Evolutionary conservation across 75 land plant genomes (phyloP).

Genomic region (Pinus albicaulis): DNA sequence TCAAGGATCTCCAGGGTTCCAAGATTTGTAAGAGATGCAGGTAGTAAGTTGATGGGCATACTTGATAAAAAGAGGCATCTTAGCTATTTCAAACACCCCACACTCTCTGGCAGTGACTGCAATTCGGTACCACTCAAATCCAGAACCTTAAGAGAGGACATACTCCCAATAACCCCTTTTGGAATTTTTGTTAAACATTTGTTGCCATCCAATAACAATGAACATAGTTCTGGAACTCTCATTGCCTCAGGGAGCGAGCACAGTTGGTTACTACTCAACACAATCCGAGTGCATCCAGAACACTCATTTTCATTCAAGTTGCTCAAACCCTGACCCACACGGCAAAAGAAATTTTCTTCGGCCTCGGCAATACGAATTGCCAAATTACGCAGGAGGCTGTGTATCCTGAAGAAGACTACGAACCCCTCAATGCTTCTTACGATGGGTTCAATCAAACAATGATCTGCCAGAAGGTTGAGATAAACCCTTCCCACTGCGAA

Average conservation of each 20-base stretch:
- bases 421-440: neutral
- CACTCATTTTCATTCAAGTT: neutral
- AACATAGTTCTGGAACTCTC: neutral
- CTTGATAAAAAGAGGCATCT: neutral
- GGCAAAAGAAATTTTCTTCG: neutral
- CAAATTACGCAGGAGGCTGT: slow-evolving; percentile 9
- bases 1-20: neutral
- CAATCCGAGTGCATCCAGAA: neutral
- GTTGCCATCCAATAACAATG: neutral
- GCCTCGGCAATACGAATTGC: slow-evolving; percentile 5
- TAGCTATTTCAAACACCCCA: neutral
- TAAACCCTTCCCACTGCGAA: neutral
- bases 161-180: neutral
- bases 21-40: neutral
- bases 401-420: neutral
- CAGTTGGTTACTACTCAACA: neutral
- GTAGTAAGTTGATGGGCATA: neutral
- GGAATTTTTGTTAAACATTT: neutral
- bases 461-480: neutral
- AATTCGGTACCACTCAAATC: neutral
- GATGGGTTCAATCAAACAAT: neutral
- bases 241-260: neutral
- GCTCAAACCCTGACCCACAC: neutral
- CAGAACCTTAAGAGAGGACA: neutral
- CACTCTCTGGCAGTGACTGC: neutral